phyloP scores from a whole-genome alignment of 164 flowering plant genomes.

The Buxus sempervirens region DNA sequence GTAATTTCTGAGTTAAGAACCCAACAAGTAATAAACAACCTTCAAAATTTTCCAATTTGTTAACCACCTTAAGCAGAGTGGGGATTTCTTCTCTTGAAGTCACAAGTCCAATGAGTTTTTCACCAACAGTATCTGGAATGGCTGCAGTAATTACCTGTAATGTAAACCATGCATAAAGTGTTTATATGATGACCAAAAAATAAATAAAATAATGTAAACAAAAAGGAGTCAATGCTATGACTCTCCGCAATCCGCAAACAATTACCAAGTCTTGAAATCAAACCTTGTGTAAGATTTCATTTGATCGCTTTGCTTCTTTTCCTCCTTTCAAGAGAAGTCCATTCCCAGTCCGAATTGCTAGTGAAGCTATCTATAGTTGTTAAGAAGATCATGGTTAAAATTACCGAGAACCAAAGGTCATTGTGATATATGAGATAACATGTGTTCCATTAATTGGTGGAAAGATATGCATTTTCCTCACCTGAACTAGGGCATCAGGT shows the following conservation, averaged over 20 bases:
- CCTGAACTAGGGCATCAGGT: slow-evolving; percentile 99
- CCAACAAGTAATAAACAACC: neutral
- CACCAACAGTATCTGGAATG: slow-evolving; percentile 76
- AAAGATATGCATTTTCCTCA: slow-evolving; percentile 13
- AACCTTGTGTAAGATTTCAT: slow-evolving; percentile 90
- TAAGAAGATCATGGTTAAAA: slow-evolving; percentile 10
- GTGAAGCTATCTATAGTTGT: slow-evolving; percentile 87
- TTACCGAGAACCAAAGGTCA: too few relatives aligned
- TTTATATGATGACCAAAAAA: neutral
- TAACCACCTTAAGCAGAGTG: slow-evolving; percentile 79
- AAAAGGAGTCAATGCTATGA: neutral
- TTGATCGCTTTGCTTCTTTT: slow-evolving; percentile 91
- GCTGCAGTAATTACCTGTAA: slow-evolving; percentile 75
- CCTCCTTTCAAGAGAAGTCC: slow-evolving; percentile 98
- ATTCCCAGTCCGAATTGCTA: slow-evolving; percentile 95
- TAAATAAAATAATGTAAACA: neutral
- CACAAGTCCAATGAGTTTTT: slow-evolving; percentile 83
- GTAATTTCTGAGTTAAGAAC: slow-evolving; percentile 3
- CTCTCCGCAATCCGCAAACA: neutral
- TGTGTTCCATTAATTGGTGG: too few relatives aligned
- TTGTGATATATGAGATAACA: too few relatives aligned
- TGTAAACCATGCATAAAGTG: too few relatives aligned
- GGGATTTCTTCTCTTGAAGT: slow-evolving; percentile 97
- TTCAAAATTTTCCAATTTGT: neutral
- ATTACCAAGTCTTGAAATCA: slow-evolving; percentile 2